These are phyloP conservation scores for Umbilicaria muhlenbergii DNA, from an alignment of 495 filamentous ascomycete species.

Conservation along the genomic window DNA sequence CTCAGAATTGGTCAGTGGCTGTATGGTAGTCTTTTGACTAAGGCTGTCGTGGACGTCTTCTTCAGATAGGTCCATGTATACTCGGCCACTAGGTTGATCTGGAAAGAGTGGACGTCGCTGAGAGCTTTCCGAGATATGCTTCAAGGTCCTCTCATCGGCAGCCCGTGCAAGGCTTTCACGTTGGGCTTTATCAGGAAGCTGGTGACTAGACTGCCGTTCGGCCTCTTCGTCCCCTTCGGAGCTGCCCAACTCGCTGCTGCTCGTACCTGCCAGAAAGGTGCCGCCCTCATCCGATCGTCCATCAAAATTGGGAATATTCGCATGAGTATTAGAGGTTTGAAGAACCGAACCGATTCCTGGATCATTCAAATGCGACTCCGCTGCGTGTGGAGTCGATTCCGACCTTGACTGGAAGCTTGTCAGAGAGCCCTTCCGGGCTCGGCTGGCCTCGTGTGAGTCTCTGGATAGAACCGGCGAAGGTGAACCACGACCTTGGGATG, in stretches of 20 bases:
- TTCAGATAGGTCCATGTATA: too few relatives aligned
- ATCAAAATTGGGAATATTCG: too few relatives aligned
- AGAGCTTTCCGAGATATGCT: too few relatives aligned
- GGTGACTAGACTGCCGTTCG: slow-evolving; percentile 11
- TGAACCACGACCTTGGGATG: slow-evolving; percentile 21
- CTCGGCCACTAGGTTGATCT: too few relatives aligned
- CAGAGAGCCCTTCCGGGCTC: slow-evolving; percentile 24
- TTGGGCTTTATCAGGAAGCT: slow-evolving; percentile 15
- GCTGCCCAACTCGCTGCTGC: slow-evolving; percentile 20
- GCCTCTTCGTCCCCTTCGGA: slow-evolving; percentile 24
- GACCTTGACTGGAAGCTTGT: slow-evolving; percentile 29
- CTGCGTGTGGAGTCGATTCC: slow-evolving; percentile 21
- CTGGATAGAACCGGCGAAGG: slow-evolving; percentile 19
- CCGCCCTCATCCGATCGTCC: slow-evolving; percentile 6
- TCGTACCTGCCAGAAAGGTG: slow-evolving; percentile 30
- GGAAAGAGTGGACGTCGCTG: too few relatives aligned
- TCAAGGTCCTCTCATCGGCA: too few relatives aligned
- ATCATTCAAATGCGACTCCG: slow-evolving; percentile 4
- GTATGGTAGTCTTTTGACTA: too few relatives aligned
- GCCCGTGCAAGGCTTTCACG: slow-evolving; percentile 11
- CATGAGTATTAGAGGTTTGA: neutral
- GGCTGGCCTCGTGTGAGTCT: slow-evolving; percentile 16
- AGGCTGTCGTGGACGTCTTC: too few relatives aligned
- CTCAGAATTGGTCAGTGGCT: too few relatives aligned
- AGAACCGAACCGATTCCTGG: slow-evolving; percentile 5